Base-by-base conservation (phyloP, 169 alveolate species). In the Eimeria falciformis region DNA sequence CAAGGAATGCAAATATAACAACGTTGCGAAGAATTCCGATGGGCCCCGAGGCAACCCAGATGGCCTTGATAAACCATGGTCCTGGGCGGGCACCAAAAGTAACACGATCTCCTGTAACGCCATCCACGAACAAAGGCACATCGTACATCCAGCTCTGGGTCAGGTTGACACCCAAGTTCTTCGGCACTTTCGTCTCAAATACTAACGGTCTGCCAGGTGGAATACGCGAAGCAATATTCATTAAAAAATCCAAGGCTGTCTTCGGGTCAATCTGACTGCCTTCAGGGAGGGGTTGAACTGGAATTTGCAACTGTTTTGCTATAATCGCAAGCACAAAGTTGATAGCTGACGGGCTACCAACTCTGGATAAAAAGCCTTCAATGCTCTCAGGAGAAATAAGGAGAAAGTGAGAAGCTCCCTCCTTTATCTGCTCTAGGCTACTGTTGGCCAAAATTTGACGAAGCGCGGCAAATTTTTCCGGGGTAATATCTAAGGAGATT, bases 1-100 rank as follows among this genome's bases (percentile, higher is more conserved):
- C 92, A 4, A 87, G 79, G 33, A 56, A 50, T 1, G 92, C 92
- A 40, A 87, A 87, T 33, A 77, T 77, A 58, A 87, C 21, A 50
- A 87, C 46, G 69, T 87, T 87, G 18, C 92, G 75, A 9, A 87
- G 92, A 25, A 87, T 68, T 69, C 92, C 92, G 14, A 87, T 18
- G 0, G 86, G 53, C 12, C 92, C 92, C 18, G 82, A 45, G 25
- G 92, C 92, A 29, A 77, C 69, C 92, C 92, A 87, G 18, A 87
- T 6, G 7, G 83, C 86, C 45, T 29, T 23, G 33, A 87, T 21
- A 21, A 87, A 53, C 92, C 92, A 87, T 9, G 82, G 12, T 2
- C 92, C 92, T 25, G 92, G 82, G 53, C 82, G 55, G 1, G 82
- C 86, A 23, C 77, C 69, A 56, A 87, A 29, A 29, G 55, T 17